phyloP scores from a whole-genome alignment of 805 yeast species.

The Debaryomyces castellii region DNA sequence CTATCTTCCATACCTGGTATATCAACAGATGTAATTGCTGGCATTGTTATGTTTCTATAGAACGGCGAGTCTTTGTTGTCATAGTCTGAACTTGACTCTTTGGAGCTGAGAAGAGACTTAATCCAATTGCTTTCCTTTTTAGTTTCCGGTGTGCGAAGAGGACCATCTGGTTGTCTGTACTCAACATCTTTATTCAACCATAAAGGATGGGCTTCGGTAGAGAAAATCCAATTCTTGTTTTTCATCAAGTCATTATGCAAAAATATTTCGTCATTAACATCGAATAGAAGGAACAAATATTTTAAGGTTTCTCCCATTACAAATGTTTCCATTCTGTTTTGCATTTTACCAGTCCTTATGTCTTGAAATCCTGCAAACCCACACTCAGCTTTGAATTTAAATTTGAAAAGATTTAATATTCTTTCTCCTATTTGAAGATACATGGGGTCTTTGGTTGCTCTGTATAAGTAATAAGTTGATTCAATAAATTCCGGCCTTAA shows the following conservation, averaged over 20 bases:
- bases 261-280: slow-evolving; percentile 51
- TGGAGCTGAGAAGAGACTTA: background rate
- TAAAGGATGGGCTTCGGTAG: slow-evolving; percentile 91
- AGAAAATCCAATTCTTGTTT: slow-evolving; percentile 55
- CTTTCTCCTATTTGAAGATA: slow-evolving; percentile 74
- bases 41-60: slow-evolving; percentile 16
- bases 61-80: slow-evolving; percentile 2
- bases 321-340: slow-evolving; percentile 89
- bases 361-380: slow-evolving; percentile 82
- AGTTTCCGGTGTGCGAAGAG: background rate
- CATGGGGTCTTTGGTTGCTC: slow-evolving; percentile 85
- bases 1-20: slow-evolving; percentile 11
- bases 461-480: slow-evolving; percentile 77
- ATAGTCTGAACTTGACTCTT: background rate
- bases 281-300: slow-evolving; percentile 78
- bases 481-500: slow-evolving; percentile 90
- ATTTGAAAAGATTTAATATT: slow-evolving; percentile 54
- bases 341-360: slow-evolving; percentile 57
- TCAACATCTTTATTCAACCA: slow-evolving; percentile 52
- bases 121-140: background rate
- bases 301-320: slow-evolving; percentile 85
- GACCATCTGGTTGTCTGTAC: background rate
- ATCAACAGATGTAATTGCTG: slow-evolving; percentile 6
- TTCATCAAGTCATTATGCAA: slow-evolving; percentile 33
- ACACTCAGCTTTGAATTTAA: slow-evolving; percentile 58